Conservation (phyloP, 306 rosid genomes). For the Leucaena leucocephala region DNA sequence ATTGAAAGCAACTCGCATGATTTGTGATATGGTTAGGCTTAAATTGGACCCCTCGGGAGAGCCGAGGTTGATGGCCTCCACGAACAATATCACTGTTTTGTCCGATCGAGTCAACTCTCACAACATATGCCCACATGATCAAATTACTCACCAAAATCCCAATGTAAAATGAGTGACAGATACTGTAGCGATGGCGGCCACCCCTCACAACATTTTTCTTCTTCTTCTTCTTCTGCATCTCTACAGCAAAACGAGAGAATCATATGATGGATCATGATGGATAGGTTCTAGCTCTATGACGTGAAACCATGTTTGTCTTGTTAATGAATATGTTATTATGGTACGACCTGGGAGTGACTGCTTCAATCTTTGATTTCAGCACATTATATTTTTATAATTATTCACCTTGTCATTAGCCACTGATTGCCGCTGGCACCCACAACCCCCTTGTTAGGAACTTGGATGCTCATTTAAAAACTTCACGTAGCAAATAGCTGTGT, state of each 20-base stretch:
- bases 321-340: neutral
- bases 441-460: too few relatives aligned
- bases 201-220: fast-evolving
- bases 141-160: neutral
- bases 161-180: slow-evolving; percentile 26
- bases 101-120: neutral
- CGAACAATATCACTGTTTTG: slow-evolving; percentile 28
- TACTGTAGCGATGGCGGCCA: slow-evolving; percentile 40
- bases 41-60: neutral
- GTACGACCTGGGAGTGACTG: neutral
- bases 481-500: too few relatives aligned
- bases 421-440: too few relatives aligned
- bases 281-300: neutral
- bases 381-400: neutral
- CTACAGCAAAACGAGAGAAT: neutral
- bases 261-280: slow-evolving; percentile 2
- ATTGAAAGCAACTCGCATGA: neutral
- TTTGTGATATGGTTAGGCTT: neutral
- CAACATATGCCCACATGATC: neutral
- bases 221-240: neutral
- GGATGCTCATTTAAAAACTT: too few relatives aligned
- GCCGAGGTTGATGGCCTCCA: neutral
- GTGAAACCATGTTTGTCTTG: neutral
- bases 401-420: neutral
- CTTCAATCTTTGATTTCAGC: neutral